A percentile compares a stretch with the other conserved stretches of the same genome.
Evolutionary conservation across 2,329 filamentous ascomycete genomes (phyloP).

Genomic region (Trichophyton rubrum): DNA sequence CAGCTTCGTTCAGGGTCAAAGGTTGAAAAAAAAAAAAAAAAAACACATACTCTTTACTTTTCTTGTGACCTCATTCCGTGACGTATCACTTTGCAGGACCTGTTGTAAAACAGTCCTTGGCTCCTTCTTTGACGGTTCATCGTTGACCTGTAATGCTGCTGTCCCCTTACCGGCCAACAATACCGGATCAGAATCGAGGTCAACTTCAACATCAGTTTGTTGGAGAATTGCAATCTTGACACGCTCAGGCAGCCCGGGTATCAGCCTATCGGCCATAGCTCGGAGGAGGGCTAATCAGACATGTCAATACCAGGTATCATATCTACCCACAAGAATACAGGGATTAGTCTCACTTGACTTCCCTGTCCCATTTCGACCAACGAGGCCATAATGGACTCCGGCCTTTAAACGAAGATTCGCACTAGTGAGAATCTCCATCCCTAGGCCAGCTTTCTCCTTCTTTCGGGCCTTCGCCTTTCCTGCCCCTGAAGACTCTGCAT

Average conservation of each 20-base stretch:
- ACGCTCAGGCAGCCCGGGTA: constrained; percentile 59
- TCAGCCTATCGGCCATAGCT: constrained; percentile 64
- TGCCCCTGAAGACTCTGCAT: constrained; percentile 7
- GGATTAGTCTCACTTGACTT: constrained; percentile 53
- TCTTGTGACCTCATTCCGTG: constrained; percentile 42
- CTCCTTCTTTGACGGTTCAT: background rate
- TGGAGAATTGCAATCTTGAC: constrained; percentile 56
- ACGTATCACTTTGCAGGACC: constrained; percentile 45
- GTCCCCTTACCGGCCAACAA: background rate
- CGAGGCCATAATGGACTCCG: constrained; percentile 61
- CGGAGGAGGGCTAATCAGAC: constrained; percentile 49
- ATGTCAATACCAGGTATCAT: constrained; percentile 4
- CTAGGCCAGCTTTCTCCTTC: constrained; percentile 38
- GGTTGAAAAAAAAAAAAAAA: background rate
- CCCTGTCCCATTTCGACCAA: constrained; percentile 70
- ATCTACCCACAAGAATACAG: background rate
- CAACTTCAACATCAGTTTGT: constrained; percentile 44
- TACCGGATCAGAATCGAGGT: constrained; percentile 9
- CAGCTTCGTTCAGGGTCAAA: background rate
- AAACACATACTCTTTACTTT: constrained; percentile 45
- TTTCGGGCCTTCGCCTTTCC: constrained; percentile 23
- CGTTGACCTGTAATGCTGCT: background rate
- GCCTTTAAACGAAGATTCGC: constrained; percentile 60
- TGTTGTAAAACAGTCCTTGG: constrained; percentile 49
- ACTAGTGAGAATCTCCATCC: constrained; percentile 53